These are phyloP conservation scores for Backusella circina DNA, from an alignment of 192 early-diverging fungal species.

Conservation along the genomic window DNA sequence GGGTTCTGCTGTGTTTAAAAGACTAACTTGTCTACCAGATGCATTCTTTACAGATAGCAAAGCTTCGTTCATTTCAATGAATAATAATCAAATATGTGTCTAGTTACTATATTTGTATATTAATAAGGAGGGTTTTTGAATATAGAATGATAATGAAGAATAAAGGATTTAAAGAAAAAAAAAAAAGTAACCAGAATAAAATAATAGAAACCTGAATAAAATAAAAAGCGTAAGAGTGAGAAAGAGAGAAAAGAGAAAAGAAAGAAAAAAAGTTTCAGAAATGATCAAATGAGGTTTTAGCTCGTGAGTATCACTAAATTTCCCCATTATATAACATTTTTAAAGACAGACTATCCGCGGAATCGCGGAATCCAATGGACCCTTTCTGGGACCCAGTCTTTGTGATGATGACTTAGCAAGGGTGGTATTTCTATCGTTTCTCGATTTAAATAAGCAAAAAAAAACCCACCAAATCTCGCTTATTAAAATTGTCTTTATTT, in stretches of 20 bases:
- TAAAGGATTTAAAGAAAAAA: not conserved
- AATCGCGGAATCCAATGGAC: not conserved
- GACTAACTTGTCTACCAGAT: constrained; percentile 44
- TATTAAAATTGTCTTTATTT: not conserved
- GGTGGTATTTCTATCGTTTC: not conserved
- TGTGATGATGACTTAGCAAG: not conserved
- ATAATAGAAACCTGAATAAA: not conserved
- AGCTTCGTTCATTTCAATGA: constrained; percentile 7
- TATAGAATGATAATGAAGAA: not conserved
- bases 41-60: constrained; percentile 41
- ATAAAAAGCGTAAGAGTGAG: not conserved
- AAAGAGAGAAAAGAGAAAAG: not conserved
- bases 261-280: not conserved
- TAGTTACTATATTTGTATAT: not conserved
- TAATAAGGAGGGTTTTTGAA: not conserved
- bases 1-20: constrained; percentile 32
- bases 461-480: not conserved
- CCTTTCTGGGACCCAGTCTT: constrained; percentile 3
- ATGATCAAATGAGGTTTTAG: constrained; percentile 6
- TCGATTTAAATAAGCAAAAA: not conserved
- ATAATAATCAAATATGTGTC: not conserved
- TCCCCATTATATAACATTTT: constrained; percentile 5
- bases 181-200: not conserved
- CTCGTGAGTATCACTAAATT: constrained; percentile 1
- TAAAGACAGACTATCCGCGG: not conserved